phyloP scores from a whole-genome alignment of 805 yeast species.

The Ogataea pilisensis region DNA sequence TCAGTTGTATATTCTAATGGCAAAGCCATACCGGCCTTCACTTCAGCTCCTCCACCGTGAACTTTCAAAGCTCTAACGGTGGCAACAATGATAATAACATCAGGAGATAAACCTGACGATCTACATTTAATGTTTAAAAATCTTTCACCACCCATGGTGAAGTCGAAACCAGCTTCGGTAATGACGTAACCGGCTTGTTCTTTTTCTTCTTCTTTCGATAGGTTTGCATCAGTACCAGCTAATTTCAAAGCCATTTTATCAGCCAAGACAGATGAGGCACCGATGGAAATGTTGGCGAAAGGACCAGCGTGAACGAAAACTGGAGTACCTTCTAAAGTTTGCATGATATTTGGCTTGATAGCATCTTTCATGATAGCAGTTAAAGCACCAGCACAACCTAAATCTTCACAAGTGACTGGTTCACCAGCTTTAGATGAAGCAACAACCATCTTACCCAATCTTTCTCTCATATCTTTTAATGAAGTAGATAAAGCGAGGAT shows the following conservation, averaged over 20 bases:
- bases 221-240: constrained; percentile 58
- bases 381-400: constrained; percentile 94
- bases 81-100: constrained; percentile 89
- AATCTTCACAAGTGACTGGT: constrained; percentile 90
- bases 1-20: constrained; percentile 80
- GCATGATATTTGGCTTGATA: constrained; percentile 94
- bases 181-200: constrained; percentile 76
- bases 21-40: constrained; percentile 85
- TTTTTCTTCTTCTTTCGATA: constrained; percentile 30
- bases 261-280: constrained; percentile 92
- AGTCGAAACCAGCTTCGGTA: constrained; percentile 98
- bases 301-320: constrained; percentile 98
- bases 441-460: constrained; percentile 87
- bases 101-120: constrained; percentile 82
- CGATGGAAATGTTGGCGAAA: constrained; percentile 94
- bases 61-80: constrained; percentile 95
- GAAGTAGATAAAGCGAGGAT: constrained; percentile 80
- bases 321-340: constrained; percentile 95
- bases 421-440: constrained; percentile 72
- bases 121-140: constrained; percentile 94
- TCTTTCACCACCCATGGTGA: constrained; percentile 99
- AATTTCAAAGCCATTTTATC: constrained; percentile 89
- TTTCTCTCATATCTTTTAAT: constrained; percentile 75
- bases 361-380: constrained; percentile 95
- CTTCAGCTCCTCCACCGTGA: constrained; percentile 97